These are phyloP conservation scores for Furcasterigmium sp. DNA, from an alignment of 2,329 filamentous ascomycete species.

Conservation along the genomic window DNA sequence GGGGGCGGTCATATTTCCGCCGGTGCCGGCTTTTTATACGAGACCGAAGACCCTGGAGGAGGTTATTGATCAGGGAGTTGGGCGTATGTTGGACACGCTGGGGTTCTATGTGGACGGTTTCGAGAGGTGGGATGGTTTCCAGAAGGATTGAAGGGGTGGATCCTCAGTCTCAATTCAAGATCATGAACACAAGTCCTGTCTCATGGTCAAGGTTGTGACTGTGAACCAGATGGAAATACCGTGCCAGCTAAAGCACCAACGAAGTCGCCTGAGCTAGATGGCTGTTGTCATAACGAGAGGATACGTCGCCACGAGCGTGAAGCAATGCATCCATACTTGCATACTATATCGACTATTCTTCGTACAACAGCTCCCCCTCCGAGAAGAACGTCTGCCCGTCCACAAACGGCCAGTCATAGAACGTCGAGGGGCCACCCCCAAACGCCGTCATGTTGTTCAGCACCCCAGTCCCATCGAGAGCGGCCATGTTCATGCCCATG, in stretches of 20 bases:
- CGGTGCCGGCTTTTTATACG: conserved; percentile 39
- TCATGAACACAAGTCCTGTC: no score
- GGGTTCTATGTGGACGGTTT: conserved; percentile 34
- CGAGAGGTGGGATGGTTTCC: conserved; percentile 27
- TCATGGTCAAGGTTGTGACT: no score
- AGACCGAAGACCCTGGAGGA: conserved; percentile 31
- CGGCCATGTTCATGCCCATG: no score
- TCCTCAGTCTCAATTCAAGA: no score
- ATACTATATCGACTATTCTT: neutral
- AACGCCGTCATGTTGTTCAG: no score
- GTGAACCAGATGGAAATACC: no score
- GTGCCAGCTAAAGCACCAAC: no score
- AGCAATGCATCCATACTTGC: no score
- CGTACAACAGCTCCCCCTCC: neutral
- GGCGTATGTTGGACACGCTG: conserved; percentile 39
- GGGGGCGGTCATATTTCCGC: conserved; percentile 37
- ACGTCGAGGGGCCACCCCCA: neutral
- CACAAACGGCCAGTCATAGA: neutral
- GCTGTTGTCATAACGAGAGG: no score
- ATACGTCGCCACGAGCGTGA: no score
- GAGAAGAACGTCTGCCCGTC: neutral
- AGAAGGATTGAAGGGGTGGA: neutral
- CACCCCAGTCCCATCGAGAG: no score
- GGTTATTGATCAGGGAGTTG: conserved; percentile 37
- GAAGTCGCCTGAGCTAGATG: no score